phyloP scores from a whole-genome alignment of 129 eudicot genomes.

The Solidago caesia region DNA sequence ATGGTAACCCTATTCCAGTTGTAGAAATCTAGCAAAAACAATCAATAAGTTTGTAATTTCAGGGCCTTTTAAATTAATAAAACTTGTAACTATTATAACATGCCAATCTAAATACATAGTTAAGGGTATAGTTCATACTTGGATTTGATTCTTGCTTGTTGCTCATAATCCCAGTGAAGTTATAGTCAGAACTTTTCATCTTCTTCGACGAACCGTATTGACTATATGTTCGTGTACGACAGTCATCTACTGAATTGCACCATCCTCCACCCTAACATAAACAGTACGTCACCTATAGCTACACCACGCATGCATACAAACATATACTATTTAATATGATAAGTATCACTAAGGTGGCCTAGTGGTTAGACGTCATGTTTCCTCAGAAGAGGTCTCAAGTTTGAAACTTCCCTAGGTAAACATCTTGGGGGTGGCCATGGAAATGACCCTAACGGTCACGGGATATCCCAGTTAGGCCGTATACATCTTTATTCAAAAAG shows the following conservation, averaged over 20 bases:
- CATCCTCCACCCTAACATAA: conserved; percentile 52
- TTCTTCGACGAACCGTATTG: conserved; percentile 40
- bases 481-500: too few species aligned
- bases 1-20: conserved; percentile 58
- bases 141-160: conserved; percentile 42
- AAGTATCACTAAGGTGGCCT: too few species aligned
- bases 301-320: background rate
- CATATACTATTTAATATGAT: too few species aligned
- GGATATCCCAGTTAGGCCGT: too few species aligned
- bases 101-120: background rate
- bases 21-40: conserved; percentile 41
- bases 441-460: too few species aligned
- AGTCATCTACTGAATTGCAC: conserved; percentile 39
- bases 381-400: too few species aligned
- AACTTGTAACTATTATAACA: background rate
- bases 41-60: background rate
- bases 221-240: conserved; percentile 27
- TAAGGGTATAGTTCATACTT: conserved; percentile 10
- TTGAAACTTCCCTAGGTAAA: too few species aligned
- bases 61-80: background rate
- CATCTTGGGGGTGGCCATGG: too few species aligned
- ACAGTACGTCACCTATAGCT: background rate
- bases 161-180: conserved; percentile 52
- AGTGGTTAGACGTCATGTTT: too few species aligned
- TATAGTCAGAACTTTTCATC: conserved; percentile 34